Percentiles rank a stretch among this genome's conserved stretches.
These are phyloP conservation scores for Spinacia oleracea DNA, from an alignment of 179 eudicot species.

Conservation along the genomic window DNA sequence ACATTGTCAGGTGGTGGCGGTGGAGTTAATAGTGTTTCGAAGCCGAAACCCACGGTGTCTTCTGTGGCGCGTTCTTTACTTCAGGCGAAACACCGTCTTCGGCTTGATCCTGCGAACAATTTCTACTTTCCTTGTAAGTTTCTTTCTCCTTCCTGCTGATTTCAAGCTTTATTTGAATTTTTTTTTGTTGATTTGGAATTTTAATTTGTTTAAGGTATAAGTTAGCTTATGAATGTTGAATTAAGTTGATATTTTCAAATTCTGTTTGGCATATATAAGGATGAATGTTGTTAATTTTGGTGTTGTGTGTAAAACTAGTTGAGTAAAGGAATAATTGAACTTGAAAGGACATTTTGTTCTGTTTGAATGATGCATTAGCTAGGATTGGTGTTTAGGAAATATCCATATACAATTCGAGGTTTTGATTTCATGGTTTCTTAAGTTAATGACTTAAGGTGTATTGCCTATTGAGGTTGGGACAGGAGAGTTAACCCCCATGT, in stretches of 20 bases:
- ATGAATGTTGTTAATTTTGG: not conserved
- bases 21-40: slow-evolving; percentile 12
- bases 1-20: not conserved
- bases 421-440: not conserved
- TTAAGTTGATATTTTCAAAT: not conserved
- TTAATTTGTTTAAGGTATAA: not conserved
- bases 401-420: not conserved
- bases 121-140: slow-evolving; percentile 69
- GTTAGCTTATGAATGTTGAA: not conserved
- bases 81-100: slow-evolving; percentile 57
- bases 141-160: not conserved
- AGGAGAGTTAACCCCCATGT: too few species aligned
- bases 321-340: not conserved
- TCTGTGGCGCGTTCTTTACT: slow-evolving; percentile 59
- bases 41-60: slow-evolving; percentile 41
- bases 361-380: not conserved
- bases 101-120: slow-evolving; percentile 65
- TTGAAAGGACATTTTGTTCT: not conserved
- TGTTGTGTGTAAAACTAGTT: not conserved
- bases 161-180: not conserved
- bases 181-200: not conserved
- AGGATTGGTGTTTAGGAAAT: not conserved
- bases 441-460: not conserved
- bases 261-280: not conserved
- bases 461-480: not conserved